Percentiles rank a stretch among this genome's conserved stretches.
Evolutionary conservation across 2,329 filamentous ascomycete genomes (phyloP).

Genomic region (Zasmidium citrigriseum): DNA sequence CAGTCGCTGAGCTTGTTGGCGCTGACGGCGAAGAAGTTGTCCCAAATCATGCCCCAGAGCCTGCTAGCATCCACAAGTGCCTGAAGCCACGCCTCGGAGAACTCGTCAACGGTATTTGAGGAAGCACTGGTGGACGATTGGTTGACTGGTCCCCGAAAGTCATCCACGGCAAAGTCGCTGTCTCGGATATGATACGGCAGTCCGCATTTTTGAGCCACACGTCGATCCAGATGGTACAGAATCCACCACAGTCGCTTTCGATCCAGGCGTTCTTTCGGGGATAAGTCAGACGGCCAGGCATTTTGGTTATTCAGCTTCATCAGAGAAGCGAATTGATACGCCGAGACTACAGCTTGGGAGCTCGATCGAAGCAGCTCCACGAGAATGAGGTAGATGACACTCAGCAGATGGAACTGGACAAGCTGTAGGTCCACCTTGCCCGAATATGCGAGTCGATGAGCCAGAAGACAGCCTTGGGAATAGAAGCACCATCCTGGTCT

Average conservation of each 20-base stretch:
- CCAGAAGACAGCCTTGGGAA: neutral
- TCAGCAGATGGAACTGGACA: neutral
- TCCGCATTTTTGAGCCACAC: neutral
- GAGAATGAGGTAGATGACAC: neutral
- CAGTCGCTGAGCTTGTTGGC: neutral
- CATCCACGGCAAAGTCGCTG: neutral
- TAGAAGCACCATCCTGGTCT: neutral
- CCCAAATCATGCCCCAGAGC: neutral
- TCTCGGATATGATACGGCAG: conserved; percentile 2
- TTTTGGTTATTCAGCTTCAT: neutral
- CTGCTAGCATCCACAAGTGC: neutral
- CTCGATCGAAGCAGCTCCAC: neutral
- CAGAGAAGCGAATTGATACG: neutral
- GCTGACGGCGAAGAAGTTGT: neutral
- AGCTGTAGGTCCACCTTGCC: neutral
- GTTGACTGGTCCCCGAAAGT: neutral
- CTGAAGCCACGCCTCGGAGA: neutral
- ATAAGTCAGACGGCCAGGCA: neutral
- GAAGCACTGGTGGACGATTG: neutral
- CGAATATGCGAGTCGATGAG: neutral
- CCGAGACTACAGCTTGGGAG: neutral
- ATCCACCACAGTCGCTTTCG: neutral
- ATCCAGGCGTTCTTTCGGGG: neutral
- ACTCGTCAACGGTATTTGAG: neutral
- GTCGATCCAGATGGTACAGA: neutral